phyloP scores from a whole-genome alignment of 31 red algal species.

The Porphyra umbilicalis region DNA sequence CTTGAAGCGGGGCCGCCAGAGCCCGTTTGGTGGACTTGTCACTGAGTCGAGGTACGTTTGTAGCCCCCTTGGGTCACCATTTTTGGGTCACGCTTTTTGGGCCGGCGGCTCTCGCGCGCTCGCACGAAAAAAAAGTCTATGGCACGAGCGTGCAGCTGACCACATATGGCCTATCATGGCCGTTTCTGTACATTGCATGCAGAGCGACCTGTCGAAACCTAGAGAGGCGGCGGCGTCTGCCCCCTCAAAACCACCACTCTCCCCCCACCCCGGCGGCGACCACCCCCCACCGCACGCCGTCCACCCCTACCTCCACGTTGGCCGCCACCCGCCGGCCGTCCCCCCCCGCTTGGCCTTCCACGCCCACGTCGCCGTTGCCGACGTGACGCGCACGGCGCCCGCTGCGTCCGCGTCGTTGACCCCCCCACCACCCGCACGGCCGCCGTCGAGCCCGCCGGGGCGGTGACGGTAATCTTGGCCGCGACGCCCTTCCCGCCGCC shows the following conservation, averaged over 20 bases:
- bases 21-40: too few species aligned
- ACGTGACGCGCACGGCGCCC: background rate
- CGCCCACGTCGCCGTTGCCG: background rate
- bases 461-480: background rate
- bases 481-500: background rate
- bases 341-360: background rate
- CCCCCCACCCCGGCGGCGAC: background rate
- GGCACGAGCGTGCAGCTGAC: too few species aligned
- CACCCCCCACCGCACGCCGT: background rate
- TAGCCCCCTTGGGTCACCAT: too few species aligned
- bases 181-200: too few species aligned
- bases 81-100: too few species aligned
- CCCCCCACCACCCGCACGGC: background rate
- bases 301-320: background rate
- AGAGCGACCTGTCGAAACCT: too few species aligned
- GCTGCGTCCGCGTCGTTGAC: background rate
- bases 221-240: too few species aligned
- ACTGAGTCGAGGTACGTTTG: too few species aligned
- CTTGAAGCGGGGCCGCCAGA: too few species aligned
- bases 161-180: too few species aligned
- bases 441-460: background rate
- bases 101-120: too few species aligned
- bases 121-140: too few species aligned
- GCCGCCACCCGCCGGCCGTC: background rate
- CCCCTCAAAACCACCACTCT: background rate